Conservation (phyloP, 495 filamentous ascomycete species). For the Haplographium delicatum region DNA sequence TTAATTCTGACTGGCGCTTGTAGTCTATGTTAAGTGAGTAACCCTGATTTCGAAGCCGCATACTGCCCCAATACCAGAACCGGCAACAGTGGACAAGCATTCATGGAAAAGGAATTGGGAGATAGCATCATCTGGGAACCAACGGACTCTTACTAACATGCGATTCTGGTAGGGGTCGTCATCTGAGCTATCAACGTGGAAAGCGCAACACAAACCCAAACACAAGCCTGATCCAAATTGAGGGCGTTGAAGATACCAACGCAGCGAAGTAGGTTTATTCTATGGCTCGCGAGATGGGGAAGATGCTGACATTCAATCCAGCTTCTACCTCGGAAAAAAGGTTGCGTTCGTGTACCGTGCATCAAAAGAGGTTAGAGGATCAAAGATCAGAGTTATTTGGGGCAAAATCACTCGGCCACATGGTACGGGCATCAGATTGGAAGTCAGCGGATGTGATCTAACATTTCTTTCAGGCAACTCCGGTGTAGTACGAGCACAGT, state of each 20-base stretch:
- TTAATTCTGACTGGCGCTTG: slow-evolving; percentile 34
- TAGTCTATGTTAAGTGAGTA: slow-evolving; percentile 94
- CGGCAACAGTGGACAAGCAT: slow-evolving; percentile 4
- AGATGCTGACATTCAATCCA: slow-evolving; percentile 27
- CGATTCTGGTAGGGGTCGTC: slow-evolving; percentile 64
- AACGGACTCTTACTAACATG: slow-evolving; percentile 11
- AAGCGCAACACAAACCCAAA: slow-evolving; percentile 79
- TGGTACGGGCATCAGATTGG: slow-evolving; percentile 50
- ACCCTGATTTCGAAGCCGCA: slow-evolving; percentile 26
- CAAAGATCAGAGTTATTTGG: slow-evolving; percentile 98
- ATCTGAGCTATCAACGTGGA: slow-evolving; percentile 89
- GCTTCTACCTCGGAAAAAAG: slow-evolving; percentile 92
- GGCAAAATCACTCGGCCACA: slow-evolving; percentile 95
- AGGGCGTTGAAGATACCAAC: slow-evolving; percentile 84
- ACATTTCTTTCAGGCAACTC: slow-evolving; percentile 66
- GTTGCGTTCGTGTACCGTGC: slow-evolving; percentile 96
- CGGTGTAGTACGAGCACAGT: slow-evolving; percentile 93
- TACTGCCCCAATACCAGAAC: slow-evolving; percentile 18
- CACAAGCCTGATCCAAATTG: slow-evolving; percentile 90
- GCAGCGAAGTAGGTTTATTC: slow-evolving; percentile 67
- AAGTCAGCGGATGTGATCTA: not conserved
- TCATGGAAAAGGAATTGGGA: not conserved
- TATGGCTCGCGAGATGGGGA: not conserved
- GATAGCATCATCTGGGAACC: not conserved
- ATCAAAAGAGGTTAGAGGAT: slow-evolving; percentile 84